Evolutionary conservation across 805 yeast genomes (phyloP).

Genomic region (Nakazawaea laoshanensis): DNA sequence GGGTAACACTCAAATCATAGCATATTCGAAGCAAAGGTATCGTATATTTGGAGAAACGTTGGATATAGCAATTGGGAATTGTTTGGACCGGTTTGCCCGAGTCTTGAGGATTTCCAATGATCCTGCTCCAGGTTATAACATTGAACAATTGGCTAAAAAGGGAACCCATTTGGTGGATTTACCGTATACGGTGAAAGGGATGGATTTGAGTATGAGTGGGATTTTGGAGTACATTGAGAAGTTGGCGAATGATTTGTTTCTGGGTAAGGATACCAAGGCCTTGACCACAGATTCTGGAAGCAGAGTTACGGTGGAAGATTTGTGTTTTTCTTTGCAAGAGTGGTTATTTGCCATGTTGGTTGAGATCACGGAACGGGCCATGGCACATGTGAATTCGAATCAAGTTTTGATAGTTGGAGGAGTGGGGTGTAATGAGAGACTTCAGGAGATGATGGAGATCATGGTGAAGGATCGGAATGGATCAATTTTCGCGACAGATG

Average conservation of each 20-base stretch:
- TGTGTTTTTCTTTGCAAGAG: conserved; percentile 91
- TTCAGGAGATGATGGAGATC: conserved; percentile 93
- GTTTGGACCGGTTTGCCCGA: conserved; percentile 93
- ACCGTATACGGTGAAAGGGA: conserved; percentile 97
- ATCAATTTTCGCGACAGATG: conserved; percentile 89
- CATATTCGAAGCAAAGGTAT: conserved; percentile 87
- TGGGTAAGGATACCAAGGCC: conserved; percentile 30
- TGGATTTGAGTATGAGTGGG: conserved; percentile 97
- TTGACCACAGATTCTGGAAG: conserved; percentile 36
- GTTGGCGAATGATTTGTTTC: conserved; percentile 65
- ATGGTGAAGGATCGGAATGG: conserved; percentile 92
- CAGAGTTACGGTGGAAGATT: conserved; percentile 68
- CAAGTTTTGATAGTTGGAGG: conserved; percentile 97
- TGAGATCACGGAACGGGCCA: conserved; percentile 95
- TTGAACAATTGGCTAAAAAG: conserved; percentile 84
- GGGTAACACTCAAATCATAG: conserved; percentile 97
- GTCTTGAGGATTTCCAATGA: conserved; percentile 81
- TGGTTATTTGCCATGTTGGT: conserved; percentile 92
- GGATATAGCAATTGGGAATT: conserved; percentile 96
- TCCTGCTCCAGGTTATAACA: conserved; percentile 97
- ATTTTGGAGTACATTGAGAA: conserved; percentile 79
- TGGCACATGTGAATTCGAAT: conserved; percentile 90
- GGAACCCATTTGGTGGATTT: conserved; percentile 57
- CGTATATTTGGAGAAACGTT: conserved; percentile 98
- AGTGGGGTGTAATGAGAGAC: conserved; percentile 89